phyloP scores from a whole-genome alignment of 2,329 filamentous ascomycete genomes.

The Epichloe aotearoae region DNA sequence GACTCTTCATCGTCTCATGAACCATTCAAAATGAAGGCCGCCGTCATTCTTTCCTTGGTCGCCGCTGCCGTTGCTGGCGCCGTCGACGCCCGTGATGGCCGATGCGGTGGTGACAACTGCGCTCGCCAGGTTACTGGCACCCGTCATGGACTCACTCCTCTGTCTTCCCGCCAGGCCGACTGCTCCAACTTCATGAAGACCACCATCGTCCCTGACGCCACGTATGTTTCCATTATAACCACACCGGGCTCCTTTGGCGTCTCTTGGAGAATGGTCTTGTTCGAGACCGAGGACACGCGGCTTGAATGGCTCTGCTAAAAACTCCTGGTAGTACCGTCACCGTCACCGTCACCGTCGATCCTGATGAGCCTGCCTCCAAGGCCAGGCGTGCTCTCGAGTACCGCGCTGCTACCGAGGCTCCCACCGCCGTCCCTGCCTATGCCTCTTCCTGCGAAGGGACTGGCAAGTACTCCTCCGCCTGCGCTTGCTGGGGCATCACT shows the following conservation, averaged over 20 bases:
- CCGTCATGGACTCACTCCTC: constrained; percentile 20
- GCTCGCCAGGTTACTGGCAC: constrained; percentile 32
- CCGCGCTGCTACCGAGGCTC: constrained; percentile 19
- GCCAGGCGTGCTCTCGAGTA: constrained; percentile 17
- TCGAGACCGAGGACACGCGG: not conserved
- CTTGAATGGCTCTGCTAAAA: not conserved
- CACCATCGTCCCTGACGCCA: constrained; percentile 26
- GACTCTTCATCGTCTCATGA: not conserved
- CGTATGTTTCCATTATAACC: constrained; percentile 18
- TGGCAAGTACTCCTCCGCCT: constrained; percentile 27
- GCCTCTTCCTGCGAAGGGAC: constrained; percentile 23
- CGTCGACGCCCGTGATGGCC: constrained; percentile 23
- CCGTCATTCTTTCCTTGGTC: constrained; percentile 23
- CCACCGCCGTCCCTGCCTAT: constrained; percentile 26
- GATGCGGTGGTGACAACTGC: constrained; percentile 29
- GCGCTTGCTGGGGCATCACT: constrained; percentile 32
- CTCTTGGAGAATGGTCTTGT: not conserved
- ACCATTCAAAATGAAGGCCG: constrained; percentile 27
- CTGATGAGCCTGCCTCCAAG: constrained; percentile 13
- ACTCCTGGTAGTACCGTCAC: constrained; percentile 18
- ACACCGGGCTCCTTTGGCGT: not conserved
- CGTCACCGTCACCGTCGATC: constrained; percentile 25
- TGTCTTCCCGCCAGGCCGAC: constrained; percentile 23
- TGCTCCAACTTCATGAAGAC: constrained; percentile 28
- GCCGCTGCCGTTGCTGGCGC: constrained; percentile 23